phyloP scores from a whole-genome alignment of 257 asterid species.

The Penstemon eatonii region DNA sequence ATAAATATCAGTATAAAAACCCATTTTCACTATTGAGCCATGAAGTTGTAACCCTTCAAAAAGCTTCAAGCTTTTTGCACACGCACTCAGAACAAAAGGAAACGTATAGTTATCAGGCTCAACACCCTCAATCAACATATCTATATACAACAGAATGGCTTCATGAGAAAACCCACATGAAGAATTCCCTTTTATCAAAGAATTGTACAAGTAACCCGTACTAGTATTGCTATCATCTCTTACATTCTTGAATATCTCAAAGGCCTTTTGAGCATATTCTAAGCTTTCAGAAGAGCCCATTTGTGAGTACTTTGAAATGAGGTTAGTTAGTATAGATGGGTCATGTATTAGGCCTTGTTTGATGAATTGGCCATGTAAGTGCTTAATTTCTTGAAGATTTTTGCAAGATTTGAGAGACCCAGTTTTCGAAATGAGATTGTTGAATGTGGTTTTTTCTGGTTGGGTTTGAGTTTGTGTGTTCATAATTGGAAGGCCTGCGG shows the following conservation, averaged over 20 bases:
- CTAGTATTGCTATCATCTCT: slow-evolving; percentile 23
- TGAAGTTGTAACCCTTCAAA: slow-evolving; percentile 44
- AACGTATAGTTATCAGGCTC: slow-evolving; percentile 52
- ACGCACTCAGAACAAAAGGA: slow-evolving; percentile 58
- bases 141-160: slow-evolving; percentile 37
- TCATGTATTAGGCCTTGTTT: slow-evolving; percentile 37
- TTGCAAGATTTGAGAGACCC: slow-evolving; percentile 47
- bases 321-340: slow-evolving; percentile 34
- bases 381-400: slow-evolving; percentile 45
- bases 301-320: slow-evolving; percentile 43
- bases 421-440: slow-evolving; percentile 12
- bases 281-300: slow-evolving; percentile 45
- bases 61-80: slow-evolving; percentile 41
- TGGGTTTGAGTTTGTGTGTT: slow-evolving; percentile 25
- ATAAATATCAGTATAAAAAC: slow-evolving; percentile 38
- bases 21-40: slow-evolving; percentile 44
- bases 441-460: slow-evolving; percentile 12
- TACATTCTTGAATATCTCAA: slow-evolving; percentile 33
- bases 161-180: slow-evolving; percentile 30
- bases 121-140: slow-evolving; percentile 41
- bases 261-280: slow-evolving; percentile 42
- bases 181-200: slow-evolving; percentile 48
- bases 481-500: slow-evolving; percentile 14
- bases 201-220: slow-evolving; percentile 39
- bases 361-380: slow-evolving; percentile 46